These are phyloP conservation scores for Rhazya stricta DNA, from an alignment of 257 asterid genomes.

Conservation along the genomic window DNA sequence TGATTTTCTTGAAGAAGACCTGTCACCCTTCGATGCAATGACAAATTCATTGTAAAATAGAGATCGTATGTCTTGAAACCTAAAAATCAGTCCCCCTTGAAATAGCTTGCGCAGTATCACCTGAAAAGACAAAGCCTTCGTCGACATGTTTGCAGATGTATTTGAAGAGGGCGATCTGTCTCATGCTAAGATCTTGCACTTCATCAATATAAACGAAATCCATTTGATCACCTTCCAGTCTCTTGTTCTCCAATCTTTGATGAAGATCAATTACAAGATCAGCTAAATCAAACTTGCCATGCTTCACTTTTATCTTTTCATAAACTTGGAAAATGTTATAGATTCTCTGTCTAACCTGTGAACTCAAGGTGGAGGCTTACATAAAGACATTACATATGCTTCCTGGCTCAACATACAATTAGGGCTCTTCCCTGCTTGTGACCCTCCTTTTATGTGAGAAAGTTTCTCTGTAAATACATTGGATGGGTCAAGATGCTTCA, in stretches of 20 bases:
- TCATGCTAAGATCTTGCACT: slow-evolving; percentile 64
- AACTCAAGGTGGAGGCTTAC: slow-evolving; percentile 36
- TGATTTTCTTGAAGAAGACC: slow-evolving; percentile 22
- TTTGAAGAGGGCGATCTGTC: slow-evolving; percentile 54
- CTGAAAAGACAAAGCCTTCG: slow-evolving; percentile 56
- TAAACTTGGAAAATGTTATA: slow-evolving; percentile 47
- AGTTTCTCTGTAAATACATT: slow-evolving; percentile 54
- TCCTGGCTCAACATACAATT: slow-evolving; percentile 30
- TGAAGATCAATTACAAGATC: slow-evolving; percentile 60
- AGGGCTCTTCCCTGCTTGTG: slow-evolving; percentile 22
- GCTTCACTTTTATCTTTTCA: slow-evolving; percentile 47
- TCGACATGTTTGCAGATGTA: slow-evolving; percentile 48
- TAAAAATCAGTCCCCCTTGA: slow-evolving; percentile 57
- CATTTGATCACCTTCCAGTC: slow-evolving; percentile 44
- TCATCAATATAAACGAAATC: slow-evolving; percentile 70
- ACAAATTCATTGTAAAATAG: slow-evolving; percentile 50
- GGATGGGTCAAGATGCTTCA: slow-evolving; percentile 45
- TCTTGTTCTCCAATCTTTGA: slow-evolving; percentile 29
- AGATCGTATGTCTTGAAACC: slow-evolving; percentile 56
- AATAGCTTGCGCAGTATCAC: slow-evolving; percentile 65
- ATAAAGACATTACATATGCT: slow-evolving; percentile 32
- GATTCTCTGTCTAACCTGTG: slow-evolving; percentile 28
- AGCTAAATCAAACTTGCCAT: slow-evolving; percentile 52
- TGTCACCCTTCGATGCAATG: slow-evolving; percentile 24
- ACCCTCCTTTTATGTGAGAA: slow-evolving; percentile 62